These are phyloP conservation scores for Cladophialophora chaetospira DNA, from an alignment of 2,329 filamentous ascomycete genomes.

Conservation along the genomic window DNA sequence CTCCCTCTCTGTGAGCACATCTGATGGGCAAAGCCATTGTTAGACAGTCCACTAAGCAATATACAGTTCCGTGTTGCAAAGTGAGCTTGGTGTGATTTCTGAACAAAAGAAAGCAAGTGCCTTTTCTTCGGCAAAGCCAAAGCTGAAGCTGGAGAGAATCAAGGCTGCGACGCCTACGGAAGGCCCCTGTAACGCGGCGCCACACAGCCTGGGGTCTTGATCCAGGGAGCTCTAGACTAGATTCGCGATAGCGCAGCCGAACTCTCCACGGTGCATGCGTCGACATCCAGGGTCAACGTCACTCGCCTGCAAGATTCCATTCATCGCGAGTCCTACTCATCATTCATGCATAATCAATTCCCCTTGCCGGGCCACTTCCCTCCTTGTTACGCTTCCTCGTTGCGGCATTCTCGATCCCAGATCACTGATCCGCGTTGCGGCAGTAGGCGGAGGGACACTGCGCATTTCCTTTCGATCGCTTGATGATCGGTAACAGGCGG, in stretches of 20 bases:
- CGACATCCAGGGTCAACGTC: constrained; percentile 2
- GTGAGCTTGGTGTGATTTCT: neutral
- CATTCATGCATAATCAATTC: constrained; percentile 10
- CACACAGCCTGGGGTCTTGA: constrained; percentile 3
- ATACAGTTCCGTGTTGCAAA: neutral
- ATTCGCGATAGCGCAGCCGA: constrained; percentile 10
- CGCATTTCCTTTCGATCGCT: neutral
- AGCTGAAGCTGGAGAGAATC: neutral
- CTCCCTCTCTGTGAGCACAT: neutral
- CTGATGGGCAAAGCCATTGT: neutral
- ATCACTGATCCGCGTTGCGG: neutral
- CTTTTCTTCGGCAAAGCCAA: too few species aligned
- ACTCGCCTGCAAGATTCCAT: neutral
- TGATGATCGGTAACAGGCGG: too few species aligned
- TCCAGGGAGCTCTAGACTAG: constrained; percentile 3
- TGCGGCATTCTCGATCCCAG: constrained; percentile 2
- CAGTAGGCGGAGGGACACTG: neutral
- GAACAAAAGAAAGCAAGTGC: neutral
- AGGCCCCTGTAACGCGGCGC: neutral
- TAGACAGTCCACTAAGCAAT: neutral
- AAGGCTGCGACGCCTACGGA: neutral
- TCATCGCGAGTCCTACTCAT: neutral
- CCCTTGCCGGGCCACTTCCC: neutral
- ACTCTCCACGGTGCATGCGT: neutral
- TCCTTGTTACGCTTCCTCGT: neutral